A percentile compares a stretch with the other conserved stretches of the same genome.
phyloP scores from a whole-genome alignment of 495 filamentous ascomycete species.

The Apodospora peruviana region DNA sequence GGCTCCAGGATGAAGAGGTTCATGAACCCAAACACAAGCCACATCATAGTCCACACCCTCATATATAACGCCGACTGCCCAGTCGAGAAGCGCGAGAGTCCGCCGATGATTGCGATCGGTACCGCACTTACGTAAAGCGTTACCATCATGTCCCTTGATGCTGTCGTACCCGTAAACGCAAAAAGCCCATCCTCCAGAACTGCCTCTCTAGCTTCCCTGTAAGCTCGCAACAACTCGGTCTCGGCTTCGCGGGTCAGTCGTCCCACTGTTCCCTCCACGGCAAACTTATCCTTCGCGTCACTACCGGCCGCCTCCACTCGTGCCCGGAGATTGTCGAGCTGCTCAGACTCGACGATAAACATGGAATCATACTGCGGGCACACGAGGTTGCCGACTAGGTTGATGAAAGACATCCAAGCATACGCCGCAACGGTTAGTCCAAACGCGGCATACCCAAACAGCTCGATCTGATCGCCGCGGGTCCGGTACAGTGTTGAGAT shows the following conservation, averaged over 20 bases:
- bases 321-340: background rate
- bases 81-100: background rate
- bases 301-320: background rate
- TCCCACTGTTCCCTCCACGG: background rate
- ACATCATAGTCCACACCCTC: background rate
- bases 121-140: background rate
- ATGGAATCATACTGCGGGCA: background rate
- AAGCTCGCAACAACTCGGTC: background rate
- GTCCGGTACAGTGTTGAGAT: conserved; percentile 1
- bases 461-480: conserved; percentile 3
- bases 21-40: background rate
- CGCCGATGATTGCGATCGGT: background rate
- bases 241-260: background rate
- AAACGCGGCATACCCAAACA: conserved; percentile 5
- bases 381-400: background rate
- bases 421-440: conserved; percentile 3
- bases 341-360: background rate
- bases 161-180: background rate
- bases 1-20: background rate
- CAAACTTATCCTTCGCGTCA: background rate
- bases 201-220: background rate
- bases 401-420: conserved; percentile 3
- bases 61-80: background rate
- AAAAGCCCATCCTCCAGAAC: background rate
- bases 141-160: background rate